Evolutionary conservation across 1,139 yeast genomes (phyloP), one percentile per base, ranked within the genome.

Genomic region (Yamadazyma diospyri): DNA sequence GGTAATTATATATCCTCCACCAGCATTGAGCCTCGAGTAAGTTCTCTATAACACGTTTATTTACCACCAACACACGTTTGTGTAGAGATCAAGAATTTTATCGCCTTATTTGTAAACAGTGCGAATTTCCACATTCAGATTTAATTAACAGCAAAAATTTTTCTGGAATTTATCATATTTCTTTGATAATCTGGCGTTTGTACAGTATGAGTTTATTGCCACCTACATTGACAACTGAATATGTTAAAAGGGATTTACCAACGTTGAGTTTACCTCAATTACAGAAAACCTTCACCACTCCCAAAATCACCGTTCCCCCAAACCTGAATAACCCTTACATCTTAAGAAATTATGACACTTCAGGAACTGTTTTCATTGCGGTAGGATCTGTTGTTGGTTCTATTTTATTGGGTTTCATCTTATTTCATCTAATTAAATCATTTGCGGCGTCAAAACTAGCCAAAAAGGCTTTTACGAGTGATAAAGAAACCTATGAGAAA

Each of bases 311-410:
- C 1, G 82, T 84, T 4, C 94, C 94, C 1, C 60, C 78, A 17
- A 66, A 66, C 23, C 48, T 53, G 27, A 53, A 61, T 31, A 84
- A 84, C 55, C 95, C 95, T 8, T 79, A 70, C 49, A 66, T 85
- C 23, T 56, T 70, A 41, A 57, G 66, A 32, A 61, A 75, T 9
- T 54, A 50, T 21, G 64, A 69, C 33, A 84, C 87, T 1, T 67
- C 73, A 33, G 94, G 95, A 1, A 81, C 92, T 1, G 88, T 85
- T 3, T 85, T 84, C 56, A 84, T 85, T 40, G 84, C 85, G 0
- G 82, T 83, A 18, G 95, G 94, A 0, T 67, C 81, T 9, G 66
- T 80, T 27, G 76, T 81, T 3, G 85, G 81, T 1, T 76, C 73
- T 16, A 59, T 78, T 11, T 58, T 70, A 17, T 46, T 73, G 34